Evolutionary conservation across 441 rosid species (phyloP), one percentile per base, ranked within the genome.

Genomic region (Adansonia gregorii): DNA sequence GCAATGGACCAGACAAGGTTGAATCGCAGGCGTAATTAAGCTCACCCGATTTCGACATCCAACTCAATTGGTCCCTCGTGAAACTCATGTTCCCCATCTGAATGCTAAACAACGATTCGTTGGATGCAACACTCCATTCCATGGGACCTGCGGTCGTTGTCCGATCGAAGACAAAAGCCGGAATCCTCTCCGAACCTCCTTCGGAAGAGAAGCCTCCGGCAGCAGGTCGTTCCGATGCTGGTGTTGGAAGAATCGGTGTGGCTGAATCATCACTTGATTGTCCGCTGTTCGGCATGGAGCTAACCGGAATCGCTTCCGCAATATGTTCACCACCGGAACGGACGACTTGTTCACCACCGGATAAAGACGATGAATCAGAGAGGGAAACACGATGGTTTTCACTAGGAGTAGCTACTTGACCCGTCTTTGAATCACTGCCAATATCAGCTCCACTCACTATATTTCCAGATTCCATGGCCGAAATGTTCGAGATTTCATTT

Each of bases 101-200:
- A 14, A 90, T 83, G 76, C 94, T 90, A 74, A 90, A 90, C 75
- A 88, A 81, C 0, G 94, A 90, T 73, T 89, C 94, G 22, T 85
- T 89, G 2, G 94, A 91, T 55, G 85, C 78, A 22, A 77, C 79
- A 64, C 93, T 91, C 94, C 93, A 91, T 72, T 88, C 92, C 79
- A 58, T 81, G 3, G 88, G 89, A 66, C 84, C 75, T 0, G 83
- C 65, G 39, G 93, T 85, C 6, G 81, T 79, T 46, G 75, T 82
- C 74, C 92, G 84, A 17, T 76, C 73, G 76, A 91, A 91, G 4
- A 85, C 91, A 43, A 76, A 81, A 59, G 89, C 78, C n/a, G 94
- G 93, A 15, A 89, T 83, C 81, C 86, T 84, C 31, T 84, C 80
- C 0, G 85, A 73, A 9, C 83, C 54, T 31, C 15, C 43, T 39